phyloP scores from a whole-genome alignment of 495 filamentous ascomycete species.

The Aspergillus ostianus region DNA sequence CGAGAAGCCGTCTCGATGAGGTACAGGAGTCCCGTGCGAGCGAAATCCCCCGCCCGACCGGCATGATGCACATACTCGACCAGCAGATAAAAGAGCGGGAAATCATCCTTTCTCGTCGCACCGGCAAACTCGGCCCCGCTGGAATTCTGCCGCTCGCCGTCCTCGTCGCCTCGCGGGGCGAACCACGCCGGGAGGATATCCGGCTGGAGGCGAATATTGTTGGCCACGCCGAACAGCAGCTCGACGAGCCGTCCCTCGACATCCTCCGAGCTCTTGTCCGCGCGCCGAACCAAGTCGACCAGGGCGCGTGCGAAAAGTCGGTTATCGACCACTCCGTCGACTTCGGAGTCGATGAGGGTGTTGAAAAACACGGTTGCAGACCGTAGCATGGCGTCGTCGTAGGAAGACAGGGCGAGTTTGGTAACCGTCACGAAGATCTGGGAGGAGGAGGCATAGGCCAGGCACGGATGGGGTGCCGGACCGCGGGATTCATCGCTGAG shows the following conservation, averaged over 20 bases:
- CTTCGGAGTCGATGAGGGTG: constrained; percentile 89
- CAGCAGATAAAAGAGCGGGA: constrained; percentile 91
- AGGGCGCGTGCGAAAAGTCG: constrained; percentile 78
- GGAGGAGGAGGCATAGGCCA: constrained; percentile 75
- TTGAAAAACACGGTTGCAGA: constrained; percentile 83
- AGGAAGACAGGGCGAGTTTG: constrained; percentile 75
- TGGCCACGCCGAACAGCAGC: constrained; percentile 87
- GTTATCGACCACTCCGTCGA: constrained; percentile 87
- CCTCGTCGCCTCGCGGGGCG: constrained; percentile 39
- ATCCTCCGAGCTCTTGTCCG: constrained; percentile 61
- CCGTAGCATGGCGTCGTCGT: constrained; percentile 74
- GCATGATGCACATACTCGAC: constrained; percentile 96
- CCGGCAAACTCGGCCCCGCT: constrained; percentile 72
- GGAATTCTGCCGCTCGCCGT: constrained; percentile 41
- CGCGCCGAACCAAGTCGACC: constrained; percentile 67
- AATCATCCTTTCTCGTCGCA: constrained; percentile 84
- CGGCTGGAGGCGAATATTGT: constrained; percentile 89
- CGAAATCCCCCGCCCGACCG: constrained; percentile 91
- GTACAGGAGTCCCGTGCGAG: constrained; percentile 91
- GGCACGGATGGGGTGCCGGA: constrained; percentile 83
- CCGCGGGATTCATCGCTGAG: constrained; percentile 86
- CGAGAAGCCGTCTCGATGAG: constrained; percentile 90
- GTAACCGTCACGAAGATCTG: constrained; percentile 85
- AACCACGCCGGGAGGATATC: constrained; percentile 89
- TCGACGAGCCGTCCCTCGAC: constrained; percentile 85